These are phyloP conservation scores for Fusarium phyllophilum DNA, from an alignment of 2,329 filamentous ascomycete genomes.

Conservation along the genomic window DNA sequence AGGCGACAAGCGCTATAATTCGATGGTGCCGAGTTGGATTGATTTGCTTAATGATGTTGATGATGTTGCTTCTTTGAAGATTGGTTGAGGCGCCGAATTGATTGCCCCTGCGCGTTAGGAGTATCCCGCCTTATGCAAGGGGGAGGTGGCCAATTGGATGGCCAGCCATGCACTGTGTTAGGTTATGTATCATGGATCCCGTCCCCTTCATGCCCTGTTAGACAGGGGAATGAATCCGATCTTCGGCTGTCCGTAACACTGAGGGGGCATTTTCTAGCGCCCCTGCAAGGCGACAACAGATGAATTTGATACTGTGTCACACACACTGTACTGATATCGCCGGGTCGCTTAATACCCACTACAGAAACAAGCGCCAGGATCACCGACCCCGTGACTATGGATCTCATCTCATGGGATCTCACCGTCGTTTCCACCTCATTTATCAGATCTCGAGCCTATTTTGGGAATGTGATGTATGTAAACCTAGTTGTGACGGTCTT, in stretches of 20 bases:
- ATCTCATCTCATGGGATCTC: background rate
- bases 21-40: slow-evolving; percentile 1
- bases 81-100: slow-evolving; percentile 10
- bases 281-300: background rate
- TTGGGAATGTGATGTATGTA: background rate
- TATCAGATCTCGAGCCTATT: background rate
- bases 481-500: background rate
- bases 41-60: background rate
- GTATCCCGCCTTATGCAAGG: background rate
- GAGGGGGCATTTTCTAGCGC: slow-evolving; percentile 10
- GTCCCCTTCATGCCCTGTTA: background rate
- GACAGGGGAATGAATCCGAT: background rate
- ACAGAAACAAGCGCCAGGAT: slow-evolving; percentile 17
- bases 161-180: slow-evolving; percentile 5
- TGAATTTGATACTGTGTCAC: background rate
- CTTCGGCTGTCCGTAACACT: background rate
- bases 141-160: slow-evolving; percentile 19
- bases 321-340: background rate
- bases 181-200: background rate
- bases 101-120: slow-evolving; percentile 12
- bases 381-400: slow-evolving; percentile 11
- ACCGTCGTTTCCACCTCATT: slow-evolving; percentile 30
- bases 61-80: slow-evolving; percentile 32
- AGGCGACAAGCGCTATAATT: slow-evolving; percentile 1
- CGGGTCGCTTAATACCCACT: slow-evolving; percentile 1